A percentile compares a stretch with the other conserved stretches of the same genome.
phyloP scores from a whole-genome alignment of 164 flowering plant species.

The Dillenia turbinata region DNA sequence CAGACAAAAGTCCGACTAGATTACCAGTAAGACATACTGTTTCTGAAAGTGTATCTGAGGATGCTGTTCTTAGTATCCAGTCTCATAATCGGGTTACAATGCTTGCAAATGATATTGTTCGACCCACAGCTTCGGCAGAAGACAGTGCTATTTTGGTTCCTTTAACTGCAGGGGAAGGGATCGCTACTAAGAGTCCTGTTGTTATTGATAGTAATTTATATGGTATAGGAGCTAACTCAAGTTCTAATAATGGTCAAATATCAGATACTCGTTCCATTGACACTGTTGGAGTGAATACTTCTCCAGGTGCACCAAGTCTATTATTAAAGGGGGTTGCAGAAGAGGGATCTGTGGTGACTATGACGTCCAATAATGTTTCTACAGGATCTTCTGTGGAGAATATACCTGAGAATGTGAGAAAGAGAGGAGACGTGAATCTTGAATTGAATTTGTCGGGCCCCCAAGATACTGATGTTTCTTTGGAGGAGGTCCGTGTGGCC shows the following conservation, averaged over 20 bases:
- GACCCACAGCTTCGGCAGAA: too few relatives aligned
- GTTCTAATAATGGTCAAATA: background rate
- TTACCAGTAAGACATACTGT: too few relatives aligned
- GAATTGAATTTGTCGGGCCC: constrained; percentile 13
- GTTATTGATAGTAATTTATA: background rate
- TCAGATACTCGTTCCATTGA: background rate
- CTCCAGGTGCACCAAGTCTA: background rate
- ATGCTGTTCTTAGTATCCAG: too few relatives aligned
- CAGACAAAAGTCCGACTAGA: too few relatives aligned
- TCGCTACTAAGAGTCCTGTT: too few relatives aligned
- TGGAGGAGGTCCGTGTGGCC: constrained; percentile 3
- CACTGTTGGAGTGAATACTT: background rate
- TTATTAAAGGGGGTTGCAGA: constrained; percentile 6
- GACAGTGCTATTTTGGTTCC: background rate
- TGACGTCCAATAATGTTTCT: background rate
- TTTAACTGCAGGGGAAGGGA: background rate
- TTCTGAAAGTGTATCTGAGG: too few relatives aligned
- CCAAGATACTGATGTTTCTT: background rate
- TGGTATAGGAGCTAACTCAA: background rate
- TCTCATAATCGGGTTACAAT: too few relatives aligned
- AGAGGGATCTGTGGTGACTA: constrained; percentile 10
- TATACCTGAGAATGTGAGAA: constrained; percentile 4
- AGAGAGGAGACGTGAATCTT: constrained; percentile 12
- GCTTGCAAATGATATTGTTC: too few relatives aligned
- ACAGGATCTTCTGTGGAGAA: constrained; percentile 2